Conservation (phyloP, 768 basidiomycete species). For the Leccinum disarticulatum region DNA sequence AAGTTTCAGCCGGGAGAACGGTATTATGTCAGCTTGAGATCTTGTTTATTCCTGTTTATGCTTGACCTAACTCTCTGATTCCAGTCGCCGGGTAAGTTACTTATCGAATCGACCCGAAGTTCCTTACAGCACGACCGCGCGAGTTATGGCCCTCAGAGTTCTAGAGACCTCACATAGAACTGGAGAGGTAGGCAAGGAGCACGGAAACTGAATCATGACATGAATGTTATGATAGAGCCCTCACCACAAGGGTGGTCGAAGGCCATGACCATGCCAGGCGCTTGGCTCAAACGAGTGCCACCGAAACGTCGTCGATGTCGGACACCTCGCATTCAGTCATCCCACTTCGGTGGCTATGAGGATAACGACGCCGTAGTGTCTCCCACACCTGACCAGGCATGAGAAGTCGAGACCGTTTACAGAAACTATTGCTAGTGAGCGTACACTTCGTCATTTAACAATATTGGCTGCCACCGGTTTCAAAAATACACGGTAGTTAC, state of each 20-base stretch:
- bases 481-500: not conserved
- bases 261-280: not conserved
- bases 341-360: not conserved
- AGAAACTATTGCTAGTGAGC: not conserved
- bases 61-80: not conserved
- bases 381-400: constrained; percentile 3
- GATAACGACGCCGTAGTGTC: not conserved
- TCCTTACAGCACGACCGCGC: not conserved
- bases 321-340: not conserved
- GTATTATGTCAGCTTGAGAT: not conserved
- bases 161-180: not conserved
- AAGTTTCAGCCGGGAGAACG: not conserved
- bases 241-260: constrained; percentile 3
- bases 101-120: no score
- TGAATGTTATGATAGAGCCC: not conserved
- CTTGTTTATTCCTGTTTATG: not conserved
- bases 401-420: not conserved
- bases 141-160: not conserved
- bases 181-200: not conserved
- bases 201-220: constrained; percentile 5
- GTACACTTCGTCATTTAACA: not conserved
- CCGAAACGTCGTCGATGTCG: not conserved
- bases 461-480: not conserved
- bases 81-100: not conserved
- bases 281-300: constrained; percentile 4